These are phyloP conservation scores for Penicillium rolfsii DNA, from an alignment of 2,329 filamentous ascomycete genomes.

Conservation along the genomic window DNA sequence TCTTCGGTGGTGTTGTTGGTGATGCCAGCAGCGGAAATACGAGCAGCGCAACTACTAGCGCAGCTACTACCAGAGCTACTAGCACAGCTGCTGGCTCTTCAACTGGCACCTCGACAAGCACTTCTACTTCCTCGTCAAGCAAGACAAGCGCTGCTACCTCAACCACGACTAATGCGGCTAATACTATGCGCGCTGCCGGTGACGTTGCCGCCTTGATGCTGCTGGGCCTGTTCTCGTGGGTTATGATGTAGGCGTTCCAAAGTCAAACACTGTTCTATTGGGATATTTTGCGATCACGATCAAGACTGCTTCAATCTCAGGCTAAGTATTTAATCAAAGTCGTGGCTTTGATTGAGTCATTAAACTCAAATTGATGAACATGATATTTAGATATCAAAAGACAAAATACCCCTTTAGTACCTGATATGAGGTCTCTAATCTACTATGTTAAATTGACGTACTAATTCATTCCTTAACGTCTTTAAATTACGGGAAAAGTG, in stretches of 20 bases:
- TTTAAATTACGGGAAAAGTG: background rate
- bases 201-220: background rate
- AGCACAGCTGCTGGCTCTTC: background rate
- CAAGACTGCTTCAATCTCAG: background rate
- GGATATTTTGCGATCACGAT: background rate
- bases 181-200: background rate
- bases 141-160: background rate
- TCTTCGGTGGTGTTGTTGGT: background rate
- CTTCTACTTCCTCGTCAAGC: background rate
- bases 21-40: background rate
- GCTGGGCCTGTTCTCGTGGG: slow-evolving; percentile 1
- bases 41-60: background rate
- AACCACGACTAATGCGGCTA: background rate
- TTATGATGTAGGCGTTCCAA: background rate
- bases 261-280: background rate
- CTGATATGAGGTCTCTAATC: background rate
- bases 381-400: background rate
- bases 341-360: background rate
- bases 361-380: background rate
- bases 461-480: background rate
- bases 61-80: background rate
- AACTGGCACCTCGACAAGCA: background rate
- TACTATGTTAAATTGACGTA: background rate
- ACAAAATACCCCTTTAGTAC: background rate
- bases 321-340: background rate